phyloP scores from a whole-genome alignment of 2,329 filamentous ascomycete species.

The Diplodia corticola region DNA sequence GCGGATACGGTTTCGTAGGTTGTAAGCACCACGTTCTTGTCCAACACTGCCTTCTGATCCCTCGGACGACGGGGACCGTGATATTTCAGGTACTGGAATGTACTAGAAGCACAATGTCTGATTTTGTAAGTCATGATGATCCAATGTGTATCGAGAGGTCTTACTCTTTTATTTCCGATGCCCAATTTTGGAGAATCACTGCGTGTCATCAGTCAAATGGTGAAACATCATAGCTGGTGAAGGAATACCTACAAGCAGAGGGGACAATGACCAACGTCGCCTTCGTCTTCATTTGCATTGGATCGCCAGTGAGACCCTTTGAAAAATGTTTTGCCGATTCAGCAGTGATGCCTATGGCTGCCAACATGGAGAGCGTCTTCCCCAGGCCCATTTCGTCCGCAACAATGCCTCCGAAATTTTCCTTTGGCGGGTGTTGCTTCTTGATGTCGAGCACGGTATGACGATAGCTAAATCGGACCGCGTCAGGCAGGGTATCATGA shows the following conservation, averaged over 20 bases:
- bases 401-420: slow-evolving; percentile 29
- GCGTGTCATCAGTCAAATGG: not conserved
- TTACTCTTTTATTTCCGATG: slow-evolving; percentile 31
- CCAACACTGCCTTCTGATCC: not conserved
- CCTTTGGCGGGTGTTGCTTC: slow-evolving; percentile 3
- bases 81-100: not conserved
- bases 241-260: not conserved
- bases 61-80: not conserved
- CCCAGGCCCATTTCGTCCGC: slow-evolving; percentile 25
- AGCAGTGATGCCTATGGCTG: slow-evolving; percentile 21
- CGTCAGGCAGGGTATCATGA: not conserved
- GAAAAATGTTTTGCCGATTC: not conserved
- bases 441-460: slow-evolving; percentile 26
- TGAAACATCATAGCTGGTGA: not conserved
- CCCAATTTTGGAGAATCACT: slow-evolving; percentile 32
- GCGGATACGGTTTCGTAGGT: not conserved
- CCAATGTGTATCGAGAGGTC: not conserved
- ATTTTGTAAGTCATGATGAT: not conserved
- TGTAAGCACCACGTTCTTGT: not conserved
- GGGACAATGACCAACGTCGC: not conserved
- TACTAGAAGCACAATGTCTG: not conserved
- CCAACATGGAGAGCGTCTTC: not conserved
- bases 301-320: not conserved
- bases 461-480: slow-evolving; percentile 20
- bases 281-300: not conserved